Evolutionary conservation across 1,139 yeast species (phyloP), one percentile per base, ranked within the genome.

Genomic region (Kodamaea arcana): DNA sequence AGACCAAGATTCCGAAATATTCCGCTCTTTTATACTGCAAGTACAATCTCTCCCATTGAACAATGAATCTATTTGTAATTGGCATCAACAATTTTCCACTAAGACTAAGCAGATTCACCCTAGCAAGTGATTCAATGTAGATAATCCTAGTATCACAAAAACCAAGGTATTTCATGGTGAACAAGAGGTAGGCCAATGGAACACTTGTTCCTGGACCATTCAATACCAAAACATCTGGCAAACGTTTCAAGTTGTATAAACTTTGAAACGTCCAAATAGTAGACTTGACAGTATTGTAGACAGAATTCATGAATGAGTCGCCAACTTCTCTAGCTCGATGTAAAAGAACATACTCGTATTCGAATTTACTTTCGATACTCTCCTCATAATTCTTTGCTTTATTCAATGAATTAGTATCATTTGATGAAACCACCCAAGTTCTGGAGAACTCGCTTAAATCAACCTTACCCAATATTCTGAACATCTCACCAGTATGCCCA

Each of bases 141-240:
- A 92, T 59, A 21, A 92, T 80, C 37, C 76, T 69, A 0, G 88
- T 77, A 10, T 54, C 48, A 23, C 72, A 56, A 4, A 75, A 28
- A 0, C 87, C 83, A 4, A 78, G 44, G 39, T 71, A 59, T 50
- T 79, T 75, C 41, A 81, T 62, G 4, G 72, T 45, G 36, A 82
- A 71, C 12, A 82, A 52, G 2, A 82, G 70, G 37, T 80, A 75
- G 39, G 92, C 84, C 18, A 86, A 58, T 2, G 94, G 82, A 2
- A 90, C 87, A 36, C 90, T 71, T 0, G 97, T 87, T 1, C 97
- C 99, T 0, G 99, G 99, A 0, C 99, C 99, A 54, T 92, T 94
- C 42, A 86, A 59, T 15, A 92, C 56, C 12, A 92, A 62, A 4
- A 80, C 56, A 25, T 71, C 68, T 0, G 85, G 84, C 14, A 59